These are phyloP conservation scores for Calycina marina DNA, from an alignment of 2,329 filamentous ascomycete genomes.

Conservation along the genomic window DNA sequence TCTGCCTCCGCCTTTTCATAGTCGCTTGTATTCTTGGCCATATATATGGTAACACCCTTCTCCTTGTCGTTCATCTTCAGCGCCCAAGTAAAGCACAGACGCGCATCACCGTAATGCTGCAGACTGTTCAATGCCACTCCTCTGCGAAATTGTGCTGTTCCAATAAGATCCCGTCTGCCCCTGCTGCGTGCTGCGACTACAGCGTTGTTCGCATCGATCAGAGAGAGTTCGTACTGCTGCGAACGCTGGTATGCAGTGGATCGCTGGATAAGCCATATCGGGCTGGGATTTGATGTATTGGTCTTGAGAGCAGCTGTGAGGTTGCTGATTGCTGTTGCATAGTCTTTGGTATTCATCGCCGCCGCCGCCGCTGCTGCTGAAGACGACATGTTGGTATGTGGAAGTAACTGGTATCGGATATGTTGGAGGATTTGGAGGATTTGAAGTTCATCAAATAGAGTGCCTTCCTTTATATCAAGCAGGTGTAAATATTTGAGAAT, in stretches of 20 bases:
- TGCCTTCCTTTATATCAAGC: no score
- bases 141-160: conserved; percentile 69
- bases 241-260: conserved; percentile 63
- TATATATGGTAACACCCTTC: conserved; percentile 41
- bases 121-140: conserved; percentile 59
- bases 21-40: conserved; percentile 37
- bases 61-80: conserved; percentile 36
- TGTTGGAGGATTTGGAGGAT: no score
- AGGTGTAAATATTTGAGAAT: no score
- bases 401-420: no score
- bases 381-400: neutral
- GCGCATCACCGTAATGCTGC: conserved; percentile 59
- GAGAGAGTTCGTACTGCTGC: conserved; percentile 44
- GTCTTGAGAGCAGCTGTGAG: conserved; percentile 50
- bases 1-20: conserved; percentile 30
- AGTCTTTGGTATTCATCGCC: no score
- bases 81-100: conserved; percentile 49
- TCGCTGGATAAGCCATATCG: conserved; percentile 68
- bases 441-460: no score
- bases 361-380: no score
- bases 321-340: conserved; percentile 30
- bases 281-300: conserved; percentile 39
- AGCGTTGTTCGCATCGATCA: conserved; percentile 55
- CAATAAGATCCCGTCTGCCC: conserved; percentile 59
- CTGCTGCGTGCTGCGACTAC: conserved; percentile 48